Percentiles rank a stretch among this genome's conserved stretches.
phyloP scores from a whole-genome alignment of 352 stramenopile species.

The Phytophthora vignae region DNA sequence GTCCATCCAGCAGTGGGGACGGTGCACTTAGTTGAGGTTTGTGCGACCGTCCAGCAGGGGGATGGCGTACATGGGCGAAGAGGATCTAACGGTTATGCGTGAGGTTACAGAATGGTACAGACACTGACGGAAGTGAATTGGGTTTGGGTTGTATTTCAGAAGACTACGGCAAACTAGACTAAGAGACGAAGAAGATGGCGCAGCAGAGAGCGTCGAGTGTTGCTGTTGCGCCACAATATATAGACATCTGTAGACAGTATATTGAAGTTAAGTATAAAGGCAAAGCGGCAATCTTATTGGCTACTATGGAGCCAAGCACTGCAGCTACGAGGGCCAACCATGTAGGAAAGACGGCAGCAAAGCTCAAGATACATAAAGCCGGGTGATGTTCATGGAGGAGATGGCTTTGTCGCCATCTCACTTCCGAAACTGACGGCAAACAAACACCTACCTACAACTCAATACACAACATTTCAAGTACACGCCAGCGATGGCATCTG shows the following conservation, averaged over 20 bases:
- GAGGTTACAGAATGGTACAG: background rate
- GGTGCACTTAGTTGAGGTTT: background rate
- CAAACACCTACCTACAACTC: background rate
- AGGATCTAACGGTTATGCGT: background rate
- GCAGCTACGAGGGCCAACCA: background rate
- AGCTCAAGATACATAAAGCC: background rate
- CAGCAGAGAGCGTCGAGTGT: conserved; percentile 3
- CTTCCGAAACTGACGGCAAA: background rate
- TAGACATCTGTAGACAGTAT: background rate
- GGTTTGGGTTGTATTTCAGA: too few relatives aligned
- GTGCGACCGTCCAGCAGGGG: background rate
- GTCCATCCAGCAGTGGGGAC: background rate
- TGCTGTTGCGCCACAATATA: background rate
- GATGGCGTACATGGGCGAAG: background rate
- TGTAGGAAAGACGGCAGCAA: background rate
- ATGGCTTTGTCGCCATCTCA: background rate
- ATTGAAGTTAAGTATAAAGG: background rate
- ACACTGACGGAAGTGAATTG: too few relatives aligned
- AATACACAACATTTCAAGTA: background rate
- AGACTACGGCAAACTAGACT: too few relatives aligned
- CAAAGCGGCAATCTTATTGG: too few relatives aligned
- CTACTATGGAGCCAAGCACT: too few relatives aligned
- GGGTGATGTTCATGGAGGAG: background rate
- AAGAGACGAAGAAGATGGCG: background rate
- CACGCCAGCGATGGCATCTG: background rate